Evolutionary conservation across 106 monocot species (phyloP), one percentile per base, ranked within the genome.

Genomic region (Apostasia ramifera): DNA sequence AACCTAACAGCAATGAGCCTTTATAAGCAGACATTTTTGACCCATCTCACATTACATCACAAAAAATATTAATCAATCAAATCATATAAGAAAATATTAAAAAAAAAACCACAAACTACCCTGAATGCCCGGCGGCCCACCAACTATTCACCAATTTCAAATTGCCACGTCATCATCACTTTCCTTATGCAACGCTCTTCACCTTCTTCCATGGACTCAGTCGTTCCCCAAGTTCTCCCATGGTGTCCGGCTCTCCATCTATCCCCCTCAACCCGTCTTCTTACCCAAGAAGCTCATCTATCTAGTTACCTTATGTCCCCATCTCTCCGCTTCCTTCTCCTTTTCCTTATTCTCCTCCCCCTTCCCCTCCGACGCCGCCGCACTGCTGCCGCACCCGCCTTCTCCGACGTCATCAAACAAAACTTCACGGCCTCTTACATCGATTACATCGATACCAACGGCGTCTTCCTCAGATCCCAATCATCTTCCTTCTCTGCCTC

Each of bases 391-490:
- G 86, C 73, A 11, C 62, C 75, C 1, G 5, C 86, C 5, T 38
- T 47, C 59, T 44, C 42, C 66, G 85, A 92, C 39, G 73, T 77
- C 71, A 38, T 90, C 42, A 43, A 60, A 47, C 84, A 81, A n/a
- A 81, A 85, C 73, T 78, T 81, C 85, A 76, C 73, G 14, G 80
- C 71, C 58, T 71, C 85, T 61, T 57, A 72, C 68, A n/a, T 85
- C 77, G 53, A 66, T 71, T 76, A 67, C 77, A 13, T 88, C 77
- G 85, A 83, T 55, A 81, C 5, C 57, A 0, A 6, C 61, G 85
- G 85, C 76, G 70, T 59, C 52, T 92, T 92, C 82, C 85, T 92
- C 57, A 5, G 13, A 26, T 88, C 92, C 71, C 50, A 40, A 38
- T 58, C 52, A 71, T 7, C 63, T 56, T 40, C 57, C 56, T 92